Evolutionary conservation across 1,284 basidiomycete genomes (phyloP).

Genomic region (Pseudozyma pruni): DNA sequence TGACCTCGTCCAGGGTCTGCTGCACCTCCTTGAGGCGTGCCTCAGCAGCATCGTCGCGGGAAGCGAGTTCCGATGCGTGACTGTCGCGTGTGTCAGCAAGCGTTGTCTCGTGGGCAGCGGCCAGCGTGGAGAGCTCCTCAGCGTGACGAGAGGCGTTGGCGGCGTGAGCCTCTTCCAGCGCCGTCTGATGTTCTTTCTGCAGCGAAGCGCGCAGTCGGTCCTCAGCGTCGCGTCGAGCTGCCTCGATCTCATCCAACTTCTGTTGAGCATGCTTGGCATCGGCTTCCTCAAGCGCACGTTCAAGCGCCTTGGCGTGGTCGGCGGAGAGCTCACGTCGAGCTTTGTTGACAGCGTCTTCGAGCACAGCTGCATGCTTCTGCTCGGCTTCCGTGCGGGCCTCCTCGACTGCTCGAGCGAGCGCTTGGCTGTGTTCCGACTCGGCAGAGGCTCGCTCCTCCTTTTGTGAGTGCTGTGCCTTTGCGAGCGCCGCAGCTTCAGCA

Average conservation of each 20-base stretch:
- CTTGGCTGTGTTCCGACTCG: conserved; percentile 15
- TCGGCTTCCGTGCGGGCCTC: conserved; percentile 26
- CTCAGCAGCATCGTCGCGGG: conserved; percentile 28
- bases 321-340: conserved; percentile 39
- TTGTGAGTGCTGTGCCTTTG: conserved; percentile 14
- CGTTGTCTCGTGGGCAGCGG: conserved; percentile 27
- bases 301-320: conserved; percentile 31
- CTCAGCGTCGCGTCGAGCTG: conserved; percentile 32
- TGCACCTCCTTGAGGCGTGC: conserved; percentile 33
- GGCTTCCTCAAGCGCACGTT: conserved; percentile 26
- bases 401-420: conserved; percentile 19
- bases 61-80: conserved; percentile 29
- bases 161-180: conserved; percentile 23
- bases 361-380: conserved; percentile 34
- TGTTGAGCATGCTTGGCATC: conserved; percentile 26
- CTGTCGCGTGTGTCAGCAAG: conserved; percentile 19
- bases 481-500: conserved; percentile 37
- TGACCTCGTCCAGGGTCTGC: conserved; percentile 31
- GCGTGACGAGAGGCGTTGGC: conserved; percentile 20
- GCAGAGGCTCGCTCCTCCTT: conserved; percentile 14
- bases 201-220: conserved; percentile 19
- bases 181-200: conserved; percentile 24
- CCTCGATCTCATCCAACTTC: conserved; percentile 24
- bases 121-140: conserved; percentile 27
- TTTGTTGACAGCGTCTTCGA: conserved; percentile 34